phyloP scores from a whole-genome alignment of 495 filamentous ascomycete genomes.

The Xylaria scruposa region DNA sequence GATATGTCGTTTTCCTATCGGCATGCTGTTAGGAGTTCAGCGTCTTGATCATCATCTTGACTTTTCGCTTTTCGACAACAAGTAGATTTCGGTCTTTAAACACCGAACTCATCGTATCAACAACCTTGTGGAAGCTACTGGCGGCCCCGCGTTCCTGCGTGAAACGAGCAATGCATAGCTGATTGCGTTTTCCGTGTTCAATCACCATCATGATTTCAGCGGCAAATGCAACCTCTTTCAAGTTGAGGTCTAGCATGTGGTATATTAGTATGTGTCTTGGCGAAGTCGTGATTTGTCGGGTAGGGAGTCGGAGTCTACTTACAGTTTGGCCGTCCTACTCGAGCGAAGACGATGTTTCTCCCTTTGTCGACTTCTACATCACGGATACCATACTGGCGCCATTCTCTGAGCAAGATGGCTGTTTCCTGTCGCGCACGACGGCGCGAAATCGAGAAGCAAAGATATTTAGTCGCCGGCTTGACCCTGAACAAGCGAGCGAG shows the following conservation, averaged over 20 bases:
- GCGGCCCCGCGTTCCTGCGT: constrained; percentile 88
- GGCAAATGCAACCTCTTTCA: constrained; percentile 81
- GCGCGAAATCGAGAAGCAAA: constrained; percentile 76
- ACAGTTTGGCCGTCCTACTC: constrained; percentile 79
- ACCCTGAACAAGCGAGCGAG: constrained; percentile 86
- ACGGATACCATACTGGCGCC: constrained; percentile 79
- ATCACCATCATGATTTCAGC: constrained; percentile 84
- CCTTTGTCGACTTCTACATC: constrained; percentile 76
- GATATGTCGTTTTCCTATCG: background rate
- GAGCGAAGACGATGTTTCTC: constrained; percentile 74
- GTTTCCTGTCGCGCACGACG: constrained; percentile 76
- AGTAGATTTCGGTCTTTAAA: constrained; percentile 66
- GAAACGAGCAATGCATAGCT: constrained; percentile 78
- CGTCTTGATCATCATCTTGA: constrained; percentile 71
- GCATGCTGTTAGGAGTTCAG: constrained; percentile 44
- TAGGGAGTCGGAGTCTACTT: constrained; percentile 48
- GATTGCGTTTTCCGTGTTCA: constrained; percentile 72
- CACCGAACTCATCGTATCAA: constrained; percentile 71
- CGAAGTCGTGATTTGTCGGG: background rate
- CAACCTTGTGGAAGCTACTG: constrained; percentile 79
- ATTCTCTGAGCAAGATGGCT: constrained; percentile 72
- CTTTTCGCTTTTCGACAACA: constrained; percentile 71
- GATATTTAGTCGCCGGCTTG: constrained; percentile 74
- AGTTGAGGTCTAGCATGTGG: constrained; percentile 62
- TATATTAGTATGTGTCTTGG: constrained; percentile 33